Percentiles rank a stretch among this genome's conserved stretches.
Evolutionary conservation across 1,284 basidiomycete species (phyloP).

Genomic region (Wallemia mellicola): DNA sequence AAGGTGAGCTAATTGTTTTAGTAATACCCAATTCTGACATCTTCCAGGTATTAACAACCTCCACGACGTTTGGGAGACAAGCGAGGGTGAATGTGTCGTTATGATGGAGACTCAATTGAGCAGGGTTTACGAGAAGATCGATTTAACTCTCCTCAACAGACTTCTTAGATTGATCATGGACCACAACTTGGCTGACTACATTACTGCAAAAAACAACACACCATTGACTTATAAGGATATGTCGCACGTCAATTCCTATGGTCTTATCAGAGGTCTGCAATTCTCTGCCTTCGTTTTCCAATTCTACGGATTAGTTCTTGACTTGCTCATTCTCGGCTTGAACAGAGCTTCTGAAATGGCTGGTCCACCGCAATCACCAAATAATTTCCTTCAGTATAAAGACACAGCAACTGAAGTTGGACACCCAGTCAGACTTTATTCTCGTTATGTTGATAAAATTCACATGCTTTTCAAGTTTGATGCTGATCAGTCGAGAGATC

Average conservation of each 20-base stretch:
- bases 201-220: constrained; percentile 90
- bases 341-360: constrained; percentile 91
- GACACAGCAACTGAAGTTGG: constrained; percentile 75
- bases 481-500: constrained; percentile 88
- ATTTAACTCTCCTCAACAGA: constrained; percentile 72
- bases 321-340: constrained; percentile 71
- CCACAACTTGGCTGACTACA: constrained; percentile 91
- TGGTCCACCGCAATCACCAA: constrained; percentile 74
- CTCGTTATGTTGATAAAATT: constrained; percentile 70
- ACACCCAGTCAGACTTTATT: constrained; percentile 74
- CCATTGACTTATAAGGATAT: constrained; percentile 78
- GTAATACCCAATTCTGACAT: not conserved
- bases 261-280: constrained; percentile 74
- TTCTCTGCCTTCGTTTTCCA: constrained; percentile 95
- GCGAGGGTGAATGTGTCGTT: constrained; percentile 81
- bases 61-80: constrained; percentile 86
- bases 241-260: constrained; percentile 73
- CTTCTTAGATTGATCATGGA: constrained; percentile 76
- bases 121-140: constrained; percentile 92
- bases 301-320: constrained; percentile 29
- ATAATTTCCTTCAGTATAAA: constrained; percentile 83
- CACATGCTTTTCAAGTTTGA: constrained; percentile 93
- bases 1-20: constrained; percentile 26
- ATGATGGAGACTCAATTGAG: constrained; percentile 90
- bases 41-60: constrained; percentile 63